Evolutionary conservation across 2,329 filamentous ascomycete genomes (phyloP).

Genomic region (Alternaria gaisen): DNA sequence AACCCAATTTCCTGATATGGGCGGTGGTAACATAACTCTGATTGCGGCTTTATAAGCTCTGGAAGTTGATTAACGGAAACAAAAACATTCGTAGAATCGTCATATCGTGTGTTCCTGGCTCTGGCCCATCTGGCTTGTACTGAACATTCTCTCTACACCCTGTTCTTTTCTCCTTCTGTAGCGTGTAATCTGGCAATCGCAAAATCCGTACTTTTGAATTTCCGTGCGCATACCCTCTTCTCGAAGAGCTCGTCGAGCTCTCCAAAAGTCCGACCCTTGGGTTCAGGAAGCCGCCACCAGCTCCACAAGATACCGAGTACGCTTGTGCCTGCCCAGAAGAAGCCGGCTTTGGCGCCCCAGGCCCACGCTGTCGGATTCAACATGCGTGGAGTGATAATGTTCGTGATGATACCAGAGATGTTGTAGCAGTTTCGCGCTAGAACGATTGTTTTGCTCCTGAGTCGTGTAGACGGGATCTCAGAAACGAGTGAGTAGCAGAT

Average conservation of each 20-base stretch:
- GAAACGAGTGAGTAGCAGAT: slow-evolving; percentile 74
- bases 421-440: slow-evolving; percentile 79
- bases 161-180: not conserved
- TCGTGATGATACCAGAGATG: slow-evolving; percentile 79
- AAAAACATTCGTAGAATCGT: not conserved
- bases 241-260: slow-evolving; percentile 86
- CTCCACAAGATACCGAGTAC: slow-evolving; percentile 78
- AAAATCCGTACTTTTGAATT: slow-evolving; percentile 16
- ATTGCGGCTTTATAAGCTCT: not conserved
- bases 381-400: slow-evolving; percentile 74
- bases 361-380: slow-evolving; percentile 69
- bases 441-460: slow-evolving; percentile 89
- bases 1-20: fast-evolving
- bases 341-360: slow-evolving; percentile 83
- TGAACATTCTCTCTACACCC: not conserved
- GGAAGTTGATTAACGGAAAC: not conserved
- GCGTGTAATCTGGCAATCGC: not conserved
- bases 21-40: not conserved
- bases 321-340: slow-evolving; percentile 83
- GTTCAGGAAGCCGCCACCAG: slow-evolving; percentile 80
- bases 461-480: slow-evolving; percentile 79
- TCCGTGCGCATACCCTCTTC: slow-evolving; percentile 29
- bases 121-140: not conserved
- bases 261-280: slow-evolving; percentile 77
- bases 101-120: not conserved